Conservation (phyloP, 176 grass and related monocot genomes). For the Lolium rigidum region DNA sequence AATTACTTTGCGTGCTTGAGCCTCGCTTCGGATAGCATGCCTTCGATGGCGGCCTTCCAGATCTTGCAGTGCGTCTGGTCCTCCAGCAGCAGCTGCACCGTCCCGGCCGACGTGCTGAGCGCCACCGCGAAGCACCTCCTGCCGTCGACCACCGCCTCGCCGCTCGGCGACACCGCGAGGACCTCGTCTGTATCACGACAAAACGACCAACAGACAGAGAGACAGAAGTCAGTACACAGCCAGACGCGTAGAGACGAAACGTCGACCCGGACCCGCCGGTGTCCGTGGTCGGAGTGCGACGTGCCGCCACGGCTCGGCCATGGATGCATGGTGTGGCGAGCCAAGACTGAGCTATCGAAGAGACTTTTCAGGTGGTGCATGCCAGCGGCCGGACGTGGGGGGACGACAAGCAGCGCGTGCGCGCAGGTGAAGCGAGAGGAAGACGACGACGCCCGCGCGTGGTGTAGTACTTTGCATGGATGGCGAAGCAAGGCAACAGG, state of each 20-base stretch:
- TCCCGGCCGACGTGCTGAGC: conserved; percentile 57
- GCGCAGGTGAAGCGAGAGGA: conserved; percentile 24
- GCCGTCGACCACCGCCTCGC: conserved; percentile 44
- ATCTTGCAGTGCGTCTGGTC: conserved; percentile 71
- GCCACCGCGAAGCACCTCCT: conserved; percentile 52
- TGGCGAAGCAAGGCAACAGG: conserved; percentile 21
- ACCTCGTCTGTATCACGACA: conserved; percentile 62
- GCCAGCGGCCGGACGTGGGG: neutral
- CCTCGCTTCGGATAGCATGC: conserved; percentile 49
- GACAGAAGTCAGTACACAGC: neutral
- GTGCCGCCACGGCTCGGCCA: neutral
- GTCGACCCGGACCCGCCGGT: neutral
- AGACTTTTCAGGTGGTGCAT: neutral
- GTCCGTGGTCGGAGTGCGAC: neutral
- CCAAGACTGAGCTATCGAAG: conserved; percentile 3
- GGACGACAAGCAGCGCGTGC: neutral
- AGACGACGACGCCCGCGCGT: conserved; percentile 9
- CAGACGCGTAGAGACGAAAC: conserved; percentile 1
- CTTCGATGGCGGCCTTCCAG: conserved; percentile 72
- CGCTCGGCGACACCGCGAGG: conserved; percentile 31
- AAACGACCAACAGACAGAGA: neutral
- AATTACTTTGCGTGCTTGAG: conserved; percentile 30
- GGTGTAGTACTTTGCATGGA: neutral
- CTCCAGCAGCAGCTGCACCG: conserved; percentile 71
- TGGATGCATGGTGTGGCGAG: neutral